Percentiles rank a stretch among this genome's conserved stretches.
phyloP scores from a whole-genome alignment of 78 protist species.

The Dictyostelium capitatum region DNA sequence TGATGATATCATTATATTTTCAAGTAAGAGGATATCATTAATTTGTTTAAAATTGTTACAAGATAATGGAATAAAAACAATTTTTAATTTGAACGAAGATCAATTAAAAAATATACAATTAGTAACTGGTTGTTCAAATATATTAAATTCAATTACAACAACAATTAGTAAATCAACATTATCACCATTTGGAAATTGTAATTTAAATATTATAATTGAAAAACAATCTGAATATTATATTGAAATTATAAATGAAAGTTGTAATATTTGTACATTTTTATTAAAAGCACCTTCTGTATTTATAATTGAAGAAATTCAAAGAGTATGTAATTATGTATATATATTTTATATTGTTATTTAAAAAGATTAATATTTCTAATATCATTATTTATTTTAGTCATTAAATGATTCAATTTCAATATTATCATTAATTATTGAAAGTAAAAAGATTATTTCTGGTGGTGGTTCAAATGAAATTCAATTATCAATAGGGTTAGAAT shows the following conservation, averaged over 20 bases:
- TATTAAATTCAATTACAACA: background rate
- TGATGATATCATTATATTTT: conserved; percentile 7
- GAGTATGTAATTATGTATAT: background rate
- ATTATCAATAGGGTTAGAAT: background rate
- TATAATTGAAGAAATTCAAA: conserved; percentile 55
- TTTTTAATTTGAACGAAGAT: background rate
- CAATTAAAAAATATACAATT: background rate
- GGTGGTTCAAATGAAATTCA: conserved; percentile 64
- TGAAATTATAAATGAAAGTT: conserved; percentile 6
- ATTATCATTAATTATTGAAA: conserved; percentile 24
- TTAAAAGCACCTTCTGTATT: conserved; percentile 48
- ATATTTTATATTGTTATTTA: background rate
- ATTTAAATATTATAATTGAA: conserved; percentile 2
- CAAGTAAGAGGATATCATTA: conserved; percentile 44
- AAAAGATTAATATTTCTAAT: background rate
- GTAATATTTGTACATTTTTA: conserved; percentile 24
- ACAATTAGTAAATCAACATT: background rate
- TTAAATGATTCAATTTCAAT: conserved; percentile 64
- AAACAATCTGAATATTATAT: conserved; percentile 45
- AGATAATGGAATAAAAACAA: conserved; percentile 6
- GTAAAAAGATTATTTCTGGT: conserved; percentile 24
- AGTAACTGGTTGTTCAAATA: background rate
- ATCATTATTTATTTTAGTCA: conserved; percentile 11
- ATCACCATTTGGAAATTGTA: background rate
- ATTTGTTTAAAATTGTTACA: conserved; percentile 6